Conservation (phyloP, 148 eudicot genomes). For the Fagopyrum tataricum region DNA sequence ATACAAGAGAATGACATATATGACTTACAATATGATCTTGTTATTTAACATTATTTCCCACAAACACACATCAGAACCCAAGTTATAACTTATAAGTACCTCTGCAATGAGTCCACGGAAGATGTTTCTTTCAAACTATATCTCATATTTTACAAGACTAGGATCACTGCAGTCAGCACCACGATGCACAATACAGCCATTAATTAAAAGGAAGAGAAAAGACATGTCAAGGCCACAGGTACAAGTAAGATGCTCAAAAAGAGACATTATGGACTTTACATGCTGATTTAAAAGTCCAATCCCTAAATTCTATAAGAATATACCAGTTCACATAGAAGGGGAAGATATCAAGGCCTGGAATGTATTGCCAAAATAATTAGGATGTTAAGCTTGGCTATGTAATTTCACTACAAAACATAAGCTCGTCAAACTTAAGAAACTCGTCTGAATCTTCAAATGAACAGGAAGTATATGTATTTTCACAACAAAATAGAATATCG, state of each 20-base stretch:
- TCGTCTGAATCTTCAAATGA: too few species aligned
- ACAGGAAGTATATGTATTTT: too few species aligned
- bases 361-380: not conserved
- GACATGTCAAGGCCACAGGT: not conserved
- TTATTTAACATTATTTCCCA: not conserved
- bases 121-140: not conserved
- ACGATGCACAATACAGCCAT: not conserved
- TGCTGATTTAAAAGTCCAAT: not conserved
- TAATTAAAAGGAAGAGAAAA: not conserved
- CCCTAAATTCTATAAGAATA: not conserved
- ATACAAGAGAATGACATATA: too few species aligned
- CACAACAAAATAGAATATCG: too few species aligned
- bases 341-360: not conserved
- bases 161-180: not conserved
- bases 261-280: not conserved
- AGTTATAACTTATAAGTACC: not conserved
- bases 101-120: not conserved
- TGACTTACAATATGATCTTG: too few species aligned
- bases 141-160: not conserved
- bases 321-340: not conserved
- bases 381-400: not conserved
- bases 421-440: not conserved
- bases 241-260: not conserved
- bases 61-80: not conserved
- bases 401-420: not conserved